Conservation (phyloP, 2,329 filamentous ascomycete genomes). For the Botrytis deweyae region DNA sequence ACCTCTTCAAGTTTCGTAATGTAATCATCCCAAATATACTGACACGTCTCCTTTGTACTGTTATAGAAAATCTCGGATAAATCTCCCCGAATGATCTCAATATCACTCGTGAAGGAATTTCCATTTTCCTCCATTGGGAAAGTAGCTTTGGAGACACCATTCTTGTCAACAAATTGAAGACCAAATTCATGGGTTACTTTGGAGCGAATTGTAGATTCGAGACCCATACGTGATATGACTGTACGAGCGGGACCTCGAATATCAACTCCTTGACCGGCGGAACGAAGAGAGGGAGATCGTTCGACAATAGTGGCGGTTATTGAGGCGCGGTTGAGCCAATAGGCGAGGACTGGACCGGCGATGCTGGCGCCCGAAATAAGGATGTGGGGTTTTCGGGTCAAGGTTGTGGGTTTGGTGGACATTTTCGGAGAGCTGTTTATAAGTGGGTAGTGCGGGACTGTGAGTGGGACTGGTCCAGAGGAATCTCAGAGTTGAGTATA, state of each 20-base stretch:
- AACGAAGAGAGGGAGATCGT: constrained; percentile 44
- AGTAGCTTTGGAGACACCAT: constrained; percentile 42
- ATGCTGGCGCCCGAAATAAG: constrained; percentile 42
- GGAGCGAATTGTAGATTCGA: constrained; percentile 43
- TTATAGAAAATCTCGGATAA: constrained; percentile 44
- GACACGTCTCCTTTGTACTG: constrained; percentile 34
- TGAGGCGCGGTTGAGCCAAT: constrained; percentile 47
- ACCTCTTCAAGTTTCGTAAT: neutral
- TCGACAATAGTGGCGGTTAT: constrained; percentile 45
- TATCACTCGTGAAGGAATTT: constrained; percentile 45
- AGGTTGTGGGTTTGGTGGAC: neutral
- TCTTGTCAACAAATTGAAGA: constrained; percentile 43
- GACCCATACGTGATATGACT: constrained; percentile 44
- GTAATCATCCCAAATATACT: constrained; percentile 23
- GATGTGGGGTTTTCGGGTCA: constrained; percentile 23
- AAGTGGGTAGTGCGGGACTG: neutral
- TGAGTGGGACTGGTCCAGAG: too few relatives aligned
- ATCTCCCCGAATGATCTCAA: constrained; percentile 48
- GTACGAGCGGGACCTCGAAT: constrained; percentile 46
- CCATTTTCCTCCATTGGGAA: constrained; percentile 38
- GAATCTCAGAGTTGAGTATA: neutral
- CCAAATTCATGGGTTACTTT: constrained; percentile 46
- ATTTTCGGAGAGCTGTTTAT: neutral
- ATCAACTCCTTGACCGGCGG: constrained; percentile 54
- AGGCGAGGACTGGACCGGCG: constrained; percentile 47